phyloP scores from a whole-genome alignment of 345 rosid species.

The Lepidium didymum region DNA sequence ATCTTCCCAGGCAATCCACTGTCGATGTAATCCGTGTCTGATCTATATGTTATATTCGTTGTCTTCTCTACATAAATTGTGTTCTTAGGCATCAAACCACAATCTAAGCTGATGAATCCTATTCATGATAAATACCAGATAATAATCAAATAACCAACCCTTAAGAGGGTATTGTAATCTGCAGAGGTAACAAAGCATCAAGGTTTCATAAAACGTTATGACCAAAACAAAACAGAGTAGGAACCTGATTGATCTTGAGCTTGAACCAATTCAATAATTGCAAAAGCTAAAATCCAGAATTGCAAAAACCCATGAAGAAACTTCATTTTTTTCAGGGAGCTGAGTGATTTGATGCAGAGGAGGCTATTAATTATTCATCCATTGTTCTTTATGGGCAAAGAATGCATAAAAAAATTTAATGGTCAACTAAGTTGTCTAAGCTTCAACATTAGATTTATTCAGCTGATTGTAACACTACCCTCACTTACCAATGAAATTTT shows the following conservation, averaged over 20 bases:
- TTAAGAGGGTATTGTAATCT: neutral
- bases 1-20: constrained; percentile 4
- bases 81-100: constrained; percentile 17
- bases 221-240: neutral
- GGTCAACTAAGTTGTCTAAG: constrained; percentile 18
- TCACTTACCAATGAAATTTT: constrained; percentile 1
- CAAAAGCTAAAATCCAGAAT: constrained; percentile 1
- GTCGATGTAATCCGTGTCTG: constrained; percentile 6
- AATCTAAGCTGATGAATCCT: constrained; percentile 31
- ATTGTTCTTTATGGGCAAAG: neutral
- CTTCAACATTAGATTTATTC: constrained; percentile 10
- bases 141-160: neutral
- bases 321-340: neutral
- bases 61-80: neutral
- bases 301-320: neutral
- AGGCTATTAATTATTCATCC: neutral
- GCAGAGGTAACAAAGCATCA: neutral
- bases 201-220: neutral
- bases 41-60: constrained; percentile 18
- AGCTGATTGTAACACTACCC: neutral
- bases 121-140: neutral
- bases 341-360: neutral
- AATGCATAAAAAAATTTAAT: neutral
- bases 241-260: constrained; percentile 32
- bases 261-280: neutral